phyloP scores from a whole-genome alignment of 768 basidiomycete species.

The Leccinellum luteum region DNA sequence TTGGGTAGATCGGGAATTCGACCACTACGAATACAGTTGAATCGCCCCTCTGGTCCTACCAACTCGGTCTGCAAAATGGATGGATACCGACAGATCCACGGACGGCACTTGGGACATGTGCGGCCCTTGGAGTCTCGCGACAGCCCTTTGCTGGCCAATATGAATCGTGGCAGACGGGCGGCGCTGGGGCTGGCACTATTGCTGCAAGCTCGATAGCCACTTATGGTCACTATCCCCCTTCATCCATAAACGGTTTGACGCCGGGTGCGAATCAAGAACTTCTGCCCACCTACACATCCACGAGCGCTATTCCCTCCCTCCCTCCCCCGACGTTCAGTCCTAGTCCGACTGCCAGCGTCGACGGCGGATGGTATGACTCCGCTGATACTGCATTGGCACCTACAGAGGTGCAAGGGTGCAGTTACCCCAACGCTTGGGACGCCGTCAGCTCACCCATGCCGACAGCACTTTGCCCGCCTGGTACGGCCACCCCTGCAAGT shows the following conservation, averaged over 20 bases:
- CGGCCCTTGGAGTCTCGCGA: slow-evolving; percentile 43
- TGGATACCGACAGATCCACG: slow-evolving; percentile 80
- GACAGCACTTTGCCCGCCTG: slow-evolving; percentile 39
- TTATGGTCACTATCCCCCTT: slow-evolving; percentile 54
- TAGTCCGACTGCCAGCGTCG: slow-evolving; percentile 39
- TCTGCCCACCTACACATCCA: slow-evolving; percentile 65
- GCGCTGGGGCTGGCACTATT: slow-evolving; percentile 49
- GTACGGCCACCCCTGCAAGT: background rate
- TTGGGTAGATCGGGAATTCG: slow-evolving; percentile 53
- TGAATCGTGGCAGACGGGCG: slow-evolving; percentile 69
- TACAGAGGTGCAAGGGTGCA: slow-evolving; percentile 60
- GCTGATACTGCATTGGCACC: slow-evolving; percentile 51
- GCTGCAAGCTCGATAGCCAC: slow-evolving; percentile 38
- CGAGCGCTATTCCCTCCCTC: slow-evolving; percentile 55
- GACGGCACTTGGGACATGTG: slow-evolving; percentile 62
- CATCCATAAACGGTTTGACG: slow-evolving; percentile 45
- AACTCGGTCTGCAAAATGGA: slow-evolving; percentile 66
- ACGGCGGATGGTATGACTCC: slow-evolving; percentile 57
- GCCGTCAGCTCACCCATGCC: slow-evolving; percentile 51
- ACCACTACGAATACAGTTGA: slow-evolving; percentile 45
- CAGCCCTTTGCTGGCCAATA: slow-evolving; percentile 51
- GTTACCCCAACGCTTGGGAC: slow-evolving; percentile 64
- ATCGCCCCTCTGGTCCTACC: slow-evolving; percentile 68
- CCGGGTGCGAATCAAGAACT: slow-evolving; percentile 33
- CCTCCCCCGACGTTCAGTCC: slow-evolving; percentile 53